Percentiles rank a stretch among this genome's conserved stretches.
phyloP scores from a whole-genome alignment of 148 eudicot species.

The Persicaria tinctoria region DNA sequence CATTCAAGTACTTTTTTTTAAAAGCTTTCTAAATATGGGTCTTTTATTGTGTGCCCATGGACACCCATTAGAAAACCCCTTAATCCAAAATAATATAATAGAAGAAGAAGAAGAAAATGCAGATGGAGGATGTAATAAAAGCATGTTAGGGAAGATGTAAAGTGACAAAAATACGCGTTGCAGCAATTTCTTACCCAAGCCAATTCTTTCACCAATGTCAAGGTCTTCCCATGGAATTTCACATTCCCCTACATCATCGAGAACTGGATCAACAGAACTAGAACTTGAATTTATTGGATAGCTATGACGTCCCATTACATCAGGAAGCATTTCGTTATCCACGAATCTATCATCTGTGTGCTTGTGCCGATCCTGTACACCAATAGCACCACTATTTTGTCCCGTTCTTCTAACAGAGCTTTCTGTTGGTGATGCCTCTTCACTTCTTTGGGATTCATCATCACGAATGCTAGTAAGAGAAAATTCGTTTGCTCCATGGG shows the following conservation, averaged over 20 bases:
- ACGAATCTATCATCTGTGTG: slow-evolving; percentile 30
- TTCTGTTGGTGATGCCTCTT: slow-evolving; percentile 19
- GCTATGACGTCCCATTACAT: slow-evolving; percentile 27
- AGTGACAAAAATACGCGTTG: neutral
- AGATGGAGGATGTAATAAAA: neutral
- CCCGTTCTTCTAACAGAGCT: slow-evolving; percentile 24
- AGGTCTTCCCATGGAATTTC: slow-evolving; percentile 98
- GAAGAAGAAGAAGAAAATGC: neutral
- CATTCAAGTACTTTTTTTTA: no score
- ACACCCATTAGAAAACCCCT: no score
- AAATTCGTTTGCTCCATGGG: slow-evolving; percentile 21
- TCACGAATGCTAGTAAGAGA: slow-evolving; percentile 15
- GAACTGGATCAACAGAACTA: slow-evolving; percentile 43
- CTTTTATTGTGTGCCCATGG: no score
- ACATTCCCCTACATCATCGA: slow-evolving; percentile 95
- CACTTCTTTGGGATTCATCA: slow-evolving; percentile 15
- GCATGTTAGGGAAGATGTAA: neutral
- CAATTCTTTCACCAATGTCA: slow-evolving; percentile 90
- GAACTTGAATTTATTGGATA: slow-evolving; percentile 24
- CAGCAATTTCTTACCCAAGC: slow-evolving; percentile 58
- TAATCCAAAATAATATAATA: no score
- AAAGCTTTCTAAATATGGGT: no score
- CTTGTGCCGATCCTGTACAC: slow-evolving; percentile 26
- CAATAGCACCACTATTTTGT: slow-evolving; percentile 18
- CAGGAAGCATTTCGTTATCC: slow-evolving; percentile 33